A percentile compares a stretch with the other conserved stretches of the same genome.
phyloP scores from a whole-genome alignment of 2,329 filamentous ascomycete genomes.

The Paracorniculantispora psalliotae region DNA sequence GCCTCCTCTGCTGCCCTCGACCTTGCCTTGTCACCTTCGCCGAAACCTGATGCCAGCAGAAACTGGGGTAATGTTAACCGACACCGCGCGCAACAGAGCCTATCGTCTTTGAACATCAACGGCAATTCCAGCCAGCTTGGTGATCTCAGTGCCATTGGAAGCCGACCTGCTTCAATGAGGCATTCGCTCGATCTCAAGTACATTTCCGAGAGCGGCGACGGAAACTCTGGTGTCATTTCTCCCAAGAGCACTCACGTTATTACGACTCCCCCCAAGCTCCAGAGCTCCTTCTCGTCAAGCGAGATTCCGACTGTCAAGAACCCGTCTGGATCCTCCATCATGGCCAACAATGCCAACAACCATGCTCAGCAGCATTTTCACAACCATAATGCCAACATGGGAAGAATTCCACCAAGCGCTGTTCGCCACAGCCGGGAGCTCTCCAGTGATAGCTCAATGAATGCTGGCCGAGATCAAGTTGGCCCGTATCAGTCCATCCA shows the following conservation, averaged over 20 bases:
- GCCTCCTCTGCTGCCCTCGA: constrained; percentile 77
- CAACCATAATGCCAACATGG: constrained; percentile 77
- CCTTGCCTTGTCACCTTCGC: constrained; percentile 65
- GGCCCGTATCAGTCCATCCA: constrained; percentile 56
- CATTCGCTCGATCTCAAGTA: constrained; percentile 55
- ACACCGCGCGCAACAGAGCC: constrained; percentile 61
- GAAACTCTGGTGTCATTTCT: constrained; percentile 36
- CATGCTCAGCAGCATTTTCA: constrained; percentile 62
- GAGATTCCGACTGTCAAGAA: constrained; percentile 84
- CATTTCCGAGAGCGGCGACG: constrained; percentile 41
- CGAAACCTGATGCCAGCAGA: constrained; percentile 55
- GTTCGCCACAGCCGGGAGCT: constrained; percentile 71
- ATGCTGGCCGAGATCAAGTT: constrained; percentile 38
- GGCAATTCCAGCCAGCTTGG: constrained; percentile 31
- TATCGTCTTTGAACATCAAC: constrained; percentile 42
- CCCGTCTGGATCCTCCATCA: constrained; percentile 43
- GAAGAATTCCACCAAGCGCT: constrained; percentile 67
- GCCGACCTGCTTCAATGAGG: constrained; percentile 45
- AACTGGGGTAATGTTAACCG: constrained; percentile 59
- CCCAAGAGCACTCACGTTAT: constrained; percentile 48
- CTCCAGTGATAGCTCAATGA: constrained; percentile 43
- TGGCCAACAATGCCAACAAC: constrained; percentile 47
- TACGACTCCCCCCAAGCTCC: constrained; percentile 66
- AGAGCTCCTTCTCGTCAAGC: constrained; percentile 84
- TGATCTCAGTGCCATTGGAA: constrained; percentile 43